Base-by-base conservation (phyloP, 1,139 yeast genomes). In the Zygosaccharomyces pseudobailii region DNA sequence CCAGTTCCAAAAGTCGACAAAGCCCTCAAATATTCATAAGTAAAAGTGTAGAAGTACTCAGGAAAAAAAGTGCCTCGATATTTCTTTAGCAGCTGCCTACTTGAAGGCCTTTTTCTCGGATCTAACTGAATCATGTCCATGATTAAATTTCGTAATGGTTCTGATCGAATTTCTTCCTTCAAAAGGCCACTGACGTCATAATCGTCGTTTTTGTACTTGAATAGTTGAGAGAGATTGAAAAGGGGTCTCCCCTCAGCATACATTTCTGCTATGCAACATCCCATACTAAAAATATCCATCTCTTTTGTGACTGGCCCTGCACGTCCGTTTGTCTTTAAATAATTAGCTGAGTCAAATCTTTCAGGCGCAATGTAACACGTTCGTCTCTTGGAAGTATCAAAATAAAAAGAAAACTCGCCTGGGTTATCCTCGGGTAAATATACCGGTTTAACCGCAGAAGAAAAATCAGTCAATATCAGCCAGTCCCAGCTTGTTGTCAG, bases 351-450 rank as follows among this genome's bases (percentile, higher is more conserved):
- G 23, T 69, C 59, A 61, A 94, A 92, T 53, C 98, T 70, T 63
- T 94, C 99, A 0, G 99, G 98, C 0, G 98, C 97, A 43, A 94
- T 68, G 64, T 90, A 92, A 66, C 98, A 92, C 3, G 82, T 79
- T 58, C 96, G 74, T 55, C 97, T 72, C 61, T 80, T 88, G 2
- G 95, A 86, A 3, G 92, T 86, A 67, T 92, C 97, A 63, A 89
- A 94, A 65, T 83, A 94, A 62, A 90, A 92, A 0, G 95, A 82
- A 59, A 86, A 92, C 55, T 86, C 92, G n/a, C 92, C 87, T 0
- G 97, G 97, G 60, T 94, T 92, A 57, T 89, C 95, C 55, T 87
- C 96, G 0, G 97, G 97, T 25, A 94, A 69, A 58, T 75, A 83
- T 0, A 81, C 82, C 0, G 99, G 99, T 65, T 94, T 94, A 13